phyloP scores from a whole-genome alignment of 495 filamentous ascomycete genomes.

The Talaromyces adpressus region DNA sequence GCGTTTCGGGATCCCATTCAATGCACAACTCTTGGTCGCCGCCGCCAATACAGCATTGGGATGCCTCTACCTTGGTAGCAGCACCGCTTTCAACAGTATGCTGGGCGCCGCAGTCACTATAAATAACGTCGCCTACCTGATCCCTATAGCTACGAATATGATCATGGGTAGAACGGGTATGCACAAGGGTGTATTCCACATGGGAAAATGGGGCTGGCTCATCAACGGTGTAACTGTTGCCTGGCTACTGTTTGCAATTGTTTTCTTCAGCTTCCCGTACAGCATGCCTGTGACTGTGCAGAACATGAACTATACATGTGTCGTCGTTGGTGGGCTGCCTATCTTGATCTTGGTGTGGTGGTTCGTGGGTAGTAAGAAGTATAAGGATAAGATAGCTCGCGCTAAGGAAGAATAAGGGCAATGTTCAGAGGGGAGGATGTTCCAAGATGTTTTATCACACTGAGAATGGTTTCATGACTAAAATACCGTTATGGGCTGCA shows the following conservation, averaged over 20 bases:
- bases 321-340: constrained; percentile 53
- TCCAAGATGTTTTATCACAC: neutral
- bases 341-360: constrained; percentile 34
- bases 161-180: constrained; percentile 20
- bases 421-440: neutral
- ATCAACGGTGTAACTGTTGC: constrained; percentile 28
- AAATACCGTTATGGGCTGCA: too few relatives aligned
- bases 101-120: constrained; percentile 31
- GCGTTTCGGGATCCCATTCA: constrained; percentile 29
- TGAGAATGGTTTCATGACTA: neutral
- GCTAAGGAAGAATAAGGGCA: constrained; percentile 7
- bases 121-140: constrained; percentile 29
- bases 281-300: constrained; percentile 43
- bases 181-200: constrained; percentile 40
- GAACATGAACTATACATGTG: constrained; percentile 67
- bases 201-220: constrained; percentile 17
- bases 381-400: constrained; percentile 14
- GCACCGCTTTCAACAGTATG: constrained; percentile 34
- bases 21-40: constrained; percentile 54
- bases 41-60: constrained; percentile 25
- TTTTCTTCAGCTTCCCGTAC: constrained; percentile 71
- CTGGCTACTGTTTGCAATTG: constrained; percentile 38
- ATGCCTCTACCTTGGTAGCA: constrained; percentile 30
- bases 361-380: constrained; percentile 23
- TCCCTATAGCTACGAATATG: constrained; percentile 27